Percentiles rank a stretch among this genome's conserved stretches.
Conservation (phyloP, 2,329 filamentous ascomycete genomes). For the Pyricularia pennisetigena region DNA sequence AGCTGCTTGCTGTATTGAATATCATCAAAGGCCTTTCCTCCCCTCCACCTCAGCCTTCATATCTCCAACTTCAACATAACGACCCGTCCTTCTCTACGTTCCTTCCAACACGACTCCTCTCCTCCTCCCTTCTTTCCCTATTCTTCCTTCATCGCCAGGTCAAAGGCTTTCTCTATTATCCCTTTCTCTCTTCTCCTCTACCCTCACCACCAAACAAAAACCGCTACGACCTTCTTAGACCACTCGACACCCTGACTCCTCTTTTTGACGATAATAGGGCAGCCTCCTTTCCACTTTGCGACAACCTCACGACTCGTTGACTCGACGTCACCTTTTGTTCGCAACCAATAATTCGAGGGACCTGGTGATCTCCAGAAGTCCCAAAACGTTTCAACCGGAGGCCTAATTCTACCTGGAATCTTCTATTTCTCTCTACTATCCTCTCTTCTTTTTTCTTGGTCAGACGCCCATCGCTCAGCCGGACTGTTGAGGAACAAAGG, state of each 20-base stretch:
- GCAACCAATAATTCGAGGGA: neutral
- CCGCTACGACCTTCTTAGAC: slow-evolving; percentile 5
- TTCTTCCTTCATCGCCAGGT: slow-evolving; percentile 13
- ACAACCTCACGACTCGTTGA: slow-evolving; percentile 36
- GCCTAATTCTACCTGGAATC: slow-evolving; percentile 3
- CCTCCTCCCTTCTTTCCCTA: slow-evolving; percentile 14
- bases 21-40: slow-evolving; percentile 6
- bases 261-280: slow-evolving; percentile 4
- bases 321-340: slow-evolving; percentile 32
- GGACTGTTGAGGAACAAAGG: neutral
- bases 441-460: neutral
- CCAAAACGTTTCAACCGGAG: neutral
- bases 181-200: neutral
- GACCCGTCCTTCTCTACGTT: slow-evolving; percentile 17
- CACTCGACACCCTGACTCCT: slow-evolving; percentile 7
- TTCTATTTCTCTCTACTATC: slow-evolving; percentile 6
- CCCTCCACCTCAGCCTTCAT: slow-evolving; percentile 5
- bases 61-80: slow-evolving; percentile 13
- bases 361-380: neutral
- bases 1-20: slow-evolving; percentile 3
- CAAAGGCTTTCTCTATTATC: slow-evolving; percentile 4
- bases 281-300: slow-evolving; percentile 10
- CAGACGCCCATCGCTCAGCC: neutral
- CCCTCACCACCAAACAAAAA: neutral
- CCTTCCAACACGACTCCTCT: slow-evolving; percentile 20